Base-by-base conservation (phyloP, 768 basidiomycete species). In the Tulasnella sp. region DNA sequence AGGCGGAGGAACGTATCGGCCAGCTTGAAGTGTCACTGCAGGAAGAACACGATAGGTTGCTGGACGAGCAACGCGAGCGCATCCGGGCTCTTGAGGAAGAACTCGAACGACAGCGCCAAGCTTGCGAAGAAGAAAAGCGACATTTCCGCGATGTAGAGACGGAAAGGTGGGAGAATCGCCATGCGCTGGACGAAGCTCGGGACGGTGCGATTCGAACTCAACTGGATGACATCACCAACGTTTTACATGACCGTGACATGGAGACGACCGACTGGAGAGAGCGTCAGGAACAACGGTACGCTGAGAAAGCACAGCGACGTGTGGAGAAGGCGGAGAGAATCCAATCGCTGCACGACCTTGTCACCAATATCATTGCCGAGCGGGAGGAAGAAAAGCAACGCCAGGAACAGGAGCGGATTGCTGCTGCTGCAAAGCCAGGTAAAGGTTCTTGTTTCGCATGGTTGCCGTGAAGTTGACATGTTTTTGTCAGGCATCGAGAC, bases 221-320 rank as follows among this genome's bases (percentile, higher is more conserved):
- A 62, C 67, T 91, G 12, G 70, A 66, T 4, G 86, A 89, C 59
- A 77, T 91, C 61, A 82, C 86, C 1, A 82, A 83, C 60, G 66
- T 86, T 52, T 72, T 89, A 12, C 79, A 84, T 56, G 80, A 82
- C 57, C 82, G 86, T 56, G 72, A 77, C 1, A 76, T 80, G 32
- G 73, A 76, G 48, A 74, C 76, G 34, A 76, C 78, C 29, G 70
- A 73, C 62, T 84, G 87, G 71, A 81, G 73, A 57, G 73, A 74
- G 11, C 57, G 77, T 15, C 73, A 75, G 70, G 83, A 88, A 14
- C 70, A 77, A 37, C 76, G 81, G 32, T 85, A 77, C 73, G 72
- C 71, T 6, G 79, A 80, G 60, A 87, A 87, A 67, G 69, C 76
- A 63, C 69, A 63, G 11, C 72, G 84, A 54, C 74, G 82, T 37